Base-by-base conservation (phyloP, 2,329 filamentous ascomycete genomes). In the Aspergillus terreus region DNA sequence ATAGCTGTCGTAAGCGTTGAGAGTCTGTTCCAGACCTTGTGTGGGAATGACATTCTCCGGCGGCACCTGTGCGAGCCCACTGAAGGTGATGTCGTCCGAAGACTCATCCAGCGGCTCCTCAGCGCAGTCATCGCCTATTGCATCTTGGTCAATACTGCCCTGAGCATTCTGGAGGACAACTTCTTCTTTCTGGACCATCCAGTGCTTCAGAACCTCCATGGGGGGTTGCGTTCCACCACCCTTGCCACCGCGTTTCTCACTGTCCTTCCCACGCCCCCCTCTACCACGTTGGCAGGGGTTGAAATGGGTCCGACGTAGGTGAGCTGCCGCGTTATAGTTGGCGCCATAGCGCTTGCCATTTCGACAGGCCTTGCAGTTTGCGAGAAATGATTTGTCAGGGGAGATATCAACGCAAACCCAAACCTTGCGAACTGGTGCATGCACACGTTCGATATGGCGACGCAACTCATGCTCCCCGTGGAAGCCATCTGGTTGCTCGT, bases 261-360 rank as follows among this genome's bases (percentile, higher is more conserved):
- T 80, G 51, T 80, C 78, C 63, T 82, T 82, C 44, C 78, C 78
- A 45, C 81, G 72, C 7, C 81, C 82, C 19, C 80, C 73, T n/a
- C 74, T 68, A 17, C 73, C 74, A 19, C 73, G 75, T 65, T 82
- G 81, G 59, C 81, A 79, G 1, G 82, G 86, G 65, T 87, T 88
- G 78, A 96, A 97, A 68, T 97, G 92, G 0, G 87, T 87, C 46
- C 92, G 85, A 40, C 92, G 82, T 7, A 97, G 80, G 67, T 97
- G 92, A 0, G 91, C 92, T 0, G 91, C 91, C 0, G 92, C 92
- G 63, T 97, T 97, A 74, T 97, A 96, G 73, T 96, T 94, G 14
- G 88, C 89, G 3, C 88, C 88, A 62, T 97, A 97, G 52, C 82
- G 81, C 76, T 96, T 96, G 50, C 80, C 75, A 42, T 80, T 80